These are phyloP conservation scores for Isoetes taiwanensis DNA, from an alignment of 75 land plant genomes.

Conservation along the genomic window DNA sequence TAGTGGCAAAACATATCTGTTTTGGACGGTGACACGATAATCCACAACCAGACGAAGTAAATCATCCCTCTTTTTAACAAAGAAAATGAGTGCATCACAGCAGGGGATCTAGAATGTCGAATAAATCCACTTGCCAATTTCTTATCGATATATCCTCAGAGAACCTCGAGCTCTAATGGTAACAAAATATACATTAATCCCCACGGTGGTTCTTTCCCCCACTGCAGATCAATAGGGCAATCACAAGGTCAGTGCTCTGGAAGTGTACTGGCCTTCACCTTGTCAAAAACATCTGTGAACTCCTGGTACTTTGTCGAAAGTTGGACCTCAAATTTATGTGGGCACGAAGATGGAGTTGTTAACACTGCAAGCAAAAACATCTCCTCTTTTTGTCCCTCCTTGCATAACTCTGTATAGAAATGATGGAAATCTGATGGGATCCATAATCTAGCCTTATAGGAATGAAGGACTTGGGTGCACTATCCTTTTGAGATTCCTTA, in stretches of 20 bases:
- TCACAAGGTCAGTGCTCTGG: neutral
- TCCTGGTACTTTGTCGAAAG: neutral
- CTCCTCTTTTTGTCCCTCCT: no score
- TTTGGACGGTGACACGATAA: no score
- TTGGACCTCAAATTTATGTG: neutral
- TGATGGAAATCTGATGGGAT: no score
- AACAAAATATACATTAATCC: neutral
- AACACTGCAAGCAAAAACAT: no score
- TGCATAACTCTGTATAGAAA: no score
- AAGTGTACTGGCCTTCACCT: neutral
- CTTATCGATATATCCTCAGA: neutral
- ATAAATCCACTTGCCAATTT: neutral
- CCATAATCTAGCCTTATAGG: neutral
- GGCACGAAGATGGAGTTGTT: no score
- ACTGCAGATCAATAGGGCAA: neutral
- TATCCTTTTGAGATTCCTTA: neutral
- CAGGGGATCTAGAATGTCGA: neutral
- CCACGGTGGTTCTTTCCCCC: neutral
- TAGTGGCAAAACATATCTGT: no score
- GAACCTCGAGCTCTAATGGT: neutral
- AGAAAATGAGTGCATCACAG: no score
- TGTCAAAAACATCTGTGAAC: no score
- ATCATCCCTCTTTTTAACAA: no score
- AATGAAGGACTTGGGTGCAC: neutral
- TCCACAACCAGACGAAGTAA: no score